Evolutionary conservation across 805 yeast species (phyloP).

Genomic region (Saturnispora zaruensis): DNA sequence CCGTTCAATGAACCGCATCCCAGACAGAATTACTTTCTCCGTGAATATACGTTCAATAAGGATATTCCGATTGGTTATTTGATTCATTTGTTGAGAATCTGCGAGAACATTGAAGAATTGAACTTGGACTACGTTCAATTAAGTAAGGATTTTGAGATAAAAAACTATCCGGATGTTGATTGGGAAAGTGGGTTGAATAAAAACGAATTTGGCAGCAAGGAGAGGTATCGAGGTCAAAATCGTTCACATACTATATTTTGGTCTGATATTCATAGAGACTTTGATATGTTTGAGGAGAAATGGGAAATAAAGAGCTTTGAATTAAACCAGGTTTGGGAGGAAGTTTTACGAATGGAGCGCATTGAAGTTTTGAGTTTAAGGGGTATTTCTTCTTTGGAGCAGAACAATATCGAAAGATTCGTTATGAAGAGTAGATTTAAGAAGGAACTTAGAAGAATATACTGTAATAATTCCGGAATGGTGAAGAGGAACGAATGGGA

Average conservation of each 20-base stretch:
- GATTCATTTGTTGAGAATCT: slow-evolving; percentile 57
- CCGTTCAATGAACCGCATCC: slow-evolving; percentile 47
- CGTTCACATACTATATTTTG: slow-evolving; percentile 18
- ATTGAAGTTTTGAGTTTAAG: slow-evolving; percentile 23
- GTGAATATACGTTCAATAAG: slow-evolving; percentile 55
- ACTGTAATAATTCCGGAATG: slow-evolving; percentile 45
- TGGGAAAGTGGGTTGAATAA: slow-evolving; percentile 20
- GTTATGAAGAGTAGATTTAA: slow-evolving; percentile 16
- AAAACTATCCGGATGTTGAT: slow-evolving; percentile 34
- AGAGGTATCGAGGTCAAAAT: slow-evolving; percentile 10
- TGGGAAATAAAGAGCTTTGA: slow-evolving; percentile 20
- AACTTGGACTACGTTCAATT: slow-evolving; percentile 56
- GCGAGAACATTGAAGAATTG: slow-evolving; percentile 49
- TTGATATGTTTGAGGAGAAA: slow-evolving; percentile 21
- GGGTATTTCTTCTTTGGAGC: slow-evolving; percentile 29
- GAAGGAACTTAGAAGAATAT: slow-evolving; percentile 22
- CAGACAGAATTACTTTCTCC: slow-evolving; percentile 47
- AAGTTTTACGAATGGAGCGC: slow-evolving; percentile 14
- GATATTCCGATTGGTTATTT: slow-evolving; percentile 77
- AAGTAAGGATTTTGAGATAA: slow-evolving; percentile 55
- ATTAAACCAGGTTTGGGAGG: slow-evolving; percentile 37
- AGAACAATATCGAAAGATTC: slow-evolving; percentile 19
- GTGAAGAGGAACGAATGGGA: slow-evolving; percentile 40
- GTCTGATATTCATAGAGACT: slow-evolving; percentile 28
- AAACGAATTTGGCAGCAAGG: slow-evolving; percentile 12